Evolutionary conservation across 2,329 filamentous ascomycete species (phyloP), one percentile per base, ranked within the genome.

Genomic region (Curvularia spicifera): DNA sequence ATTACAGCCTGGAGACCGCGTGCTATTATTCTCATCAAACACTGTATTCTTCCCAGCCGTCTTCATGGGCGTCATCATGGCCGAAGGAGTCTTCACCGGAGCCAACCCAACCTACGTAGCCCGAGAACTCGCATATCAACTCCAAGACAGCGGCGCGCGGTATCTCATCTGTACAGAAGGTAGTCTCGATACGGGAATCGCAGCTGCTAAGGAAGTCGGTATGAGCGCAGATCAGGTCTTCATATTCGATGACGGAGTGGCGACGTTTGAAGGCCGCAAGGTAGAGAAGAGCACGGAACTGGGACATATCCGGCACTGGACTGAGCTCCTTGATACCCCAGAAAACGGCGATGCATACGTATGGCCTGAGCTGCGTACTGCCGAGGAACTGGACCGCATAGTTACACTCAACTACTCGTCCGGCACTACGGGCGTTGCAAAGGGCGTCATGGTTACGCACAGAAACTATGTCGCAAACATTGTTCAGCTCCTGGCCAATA

Each of bases 371-470:
- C 82, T 81, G 47, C 69, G 81, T 0, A 74, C 78, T 0, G 79
- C 83, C 40, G 77, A 85, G 1, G 81, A 81, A 57, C 74, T 78
- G 24, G 66, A 82, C 54, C 82, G 83, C 5, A 85, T 85, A 1
- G 86, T 89, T 65, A 88, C 86, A 6, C 83, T 96, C 61, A 95
- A 96, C 76, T 96, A 94, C 77, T 90, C 87, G 63, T 89, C 85
- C 29, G 87, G 91, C 10, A 93, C 90, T 1, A 96, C 92, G 2
- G 91, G 92, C 6, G 82, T 92, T 4, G 91, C 91, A 9, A 96
- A 96, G 74, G 92, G 92, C 10, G 91, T 95, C 13, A 87, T 90
- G 76, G 89, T 95, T 63, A 87, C 87, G n/a, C 91, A 96, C 76
- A 80, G 82, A 59, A 90, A 91, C 65, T 91, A 91, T 69, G 84